A percentile compares a stretch with the other conserved stretches of the same genome.
phyloP scores from a whole-genome alignment of 495 filamentous ascomycete species.

The Lasiosphaeria miniovina region DNA sequence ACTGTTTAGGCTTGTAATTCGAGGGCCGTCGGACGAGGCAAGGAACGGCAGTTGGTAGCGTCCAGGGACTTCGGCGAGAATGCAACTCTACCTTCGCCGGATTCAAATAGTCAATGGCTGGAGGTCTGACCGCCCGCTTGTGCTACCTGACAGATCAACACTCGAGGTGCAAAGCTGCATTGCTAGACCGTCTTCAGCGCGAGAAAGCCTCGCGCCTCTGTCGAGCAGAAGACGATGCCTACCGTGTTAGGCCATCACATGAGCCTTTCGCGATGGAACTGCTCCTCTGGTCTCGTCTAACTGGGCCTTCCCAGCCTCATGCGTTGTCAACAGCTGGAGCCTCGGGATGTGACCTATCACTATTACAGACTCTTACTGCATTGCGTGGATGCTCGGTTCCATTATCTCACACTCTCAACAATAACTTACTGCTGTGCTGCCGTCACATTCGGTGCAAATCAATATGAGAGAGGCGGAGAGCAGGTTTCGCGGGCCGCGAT shows the following conservation, averaged over 20 bases:
- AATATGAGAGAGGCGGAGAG: neutral
- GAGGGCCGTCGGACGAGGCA: neutral
- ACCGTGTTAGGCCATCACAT: conserved; percentile 18
- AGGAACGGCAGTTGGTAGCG: neutral
- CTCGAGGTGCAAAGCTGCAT: neutral
- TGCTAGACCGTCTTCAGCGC: neutral
- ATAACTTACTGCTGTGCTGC: neutral
- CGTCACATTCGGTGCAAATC: too few relatives aligned
- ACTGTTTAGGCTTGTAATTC: neutral
- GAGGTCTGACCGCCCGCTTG: neutral
- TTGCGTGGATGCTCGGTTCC: neutral
- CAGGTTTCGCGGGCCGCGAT: neutral
- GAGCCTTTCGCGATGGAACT: conserved; percentile 17
- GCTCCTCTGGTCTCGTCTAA: conserved; percentile 3
- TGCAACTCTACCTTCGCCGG: conserved; percentile 6
- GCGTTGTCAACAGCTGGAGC: neutral
- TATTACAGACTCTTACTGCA: neutral
- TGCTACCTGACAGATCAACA: conserved; percentile 22
- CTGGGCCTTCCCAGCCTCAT: conserved; percentile 1
- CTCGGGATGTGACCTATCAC: conserved; percentile 3
- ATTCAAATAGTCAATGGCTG: conserved; percentile 1
- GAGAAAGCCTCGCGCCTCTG: neutral
- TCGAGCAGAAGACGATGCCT: neutral
- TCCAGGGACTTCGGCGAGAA: conserved; percentile 1
- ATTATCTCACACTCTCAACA: neutral